phyloP scores from a whole-genome alignment of 495 filamentous ascomycete genomes.

The Aspergillus sclerotiicarbonarius region DNA sequence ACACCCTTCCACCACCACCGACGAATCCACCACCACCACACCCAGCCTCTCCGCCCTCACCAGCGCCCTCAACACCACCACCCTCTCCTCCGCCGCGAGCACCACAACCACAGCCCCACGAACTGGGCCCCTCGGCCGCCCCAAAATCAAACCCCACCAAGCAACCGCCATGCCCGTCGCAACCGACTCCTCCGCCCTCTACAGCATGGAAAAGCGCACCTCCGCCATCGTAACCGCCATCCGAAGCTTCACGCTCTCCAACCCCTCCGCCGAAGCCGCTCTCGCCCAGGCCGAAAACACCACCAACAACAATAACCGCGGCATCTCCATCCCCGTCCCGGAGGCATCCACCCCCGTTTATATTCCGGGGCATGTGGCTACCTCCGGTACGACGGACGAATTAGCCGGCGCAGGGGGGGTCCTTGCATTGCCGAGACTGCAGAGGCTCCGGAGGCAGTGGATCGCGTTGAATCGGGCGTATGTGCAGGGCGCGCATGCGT shows the following conservation, averaged over 20 bases:
- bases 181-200: slow-evolving; percentile 73
- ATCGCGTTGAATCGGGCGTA: slow-evolving; percentile 68
- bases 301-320: slow-evolving; percentile 43
- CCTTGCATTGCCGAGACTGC: slow-evolving; percentile 71
- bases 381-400: slow-evolving; percentile 40
- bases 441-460: slow-evolving; percentile 82
- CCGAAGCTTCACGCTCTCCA: slow-evolving; percentile 52
- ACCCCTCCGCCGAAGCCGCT: slow-evolving; percentile 39
- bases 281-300: slow-evolving; percentile 45
- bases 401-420: slow-evolving; percentile 47
- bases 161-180: slow-evolving; percentile 72
- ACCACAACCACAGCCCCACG: slow-evolving; percentile 23
- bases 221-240: slow-evolving; percentile 78
- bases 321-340: slow-evolving; percentile 44
- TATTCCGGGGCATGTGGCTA: slow-evolving; percentile 53
- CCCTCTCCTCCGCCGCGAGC: slow-evolving; percentile 30
- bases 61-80: slow-evolving; percentile 29
- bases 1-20: slow-evolving; percentile 26
- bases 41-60: slow-evolving; percentile 27
- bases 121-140: slow-evolving; percentile 19
- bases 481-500: slow-evolving; percentile 32
- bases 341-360: slow-evolving; percentile 35
- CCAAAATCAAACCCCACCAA: slow-evolving; percentile 67
- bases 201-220: slow-evolving; percentile 80
- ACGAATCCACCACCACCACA: slow-evolving; percentile 18